A percentile compares a stretch with the other conserved stretches of the same genome.
Evolutionary conservation across 2,329 filamentous ascomycete species (phyloP).

Genomic region (Penicillium digitatum): DNA sequence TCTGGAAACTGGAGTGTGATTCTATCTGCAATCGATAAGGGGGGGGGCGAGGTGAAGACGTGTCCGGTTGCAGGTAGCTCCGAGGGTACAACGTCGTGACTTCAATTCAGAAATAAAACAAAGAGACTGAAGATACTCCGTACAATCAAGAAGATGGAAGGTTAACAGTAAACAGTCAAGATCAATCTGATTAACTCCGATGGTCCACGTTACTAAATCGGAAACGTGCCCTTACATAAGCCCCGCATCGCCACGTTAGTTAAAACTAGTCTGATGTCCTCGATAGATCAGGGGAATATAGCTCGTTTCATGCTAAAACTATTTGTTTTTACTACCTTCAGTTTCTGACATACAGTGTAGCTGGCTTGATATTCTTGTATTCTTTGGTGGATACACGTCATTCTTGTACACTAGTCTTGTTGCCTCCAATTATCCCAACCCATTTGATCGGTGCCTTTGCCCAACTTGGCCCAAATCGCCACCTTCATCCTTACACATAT

Average conservation of each 20-base stretch:
- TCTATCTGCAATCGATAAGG: constrained; percentile 35
- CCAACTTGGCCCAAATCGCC: constrained; percentile 14
- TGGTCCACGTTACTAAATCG: not conserved
- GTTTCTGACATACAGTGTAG: not conserved
- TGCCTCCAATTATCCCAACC: constrained; percentile 10
- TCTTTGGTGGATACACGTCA: constrained; percentile 16
- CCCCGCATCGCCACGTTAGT: constrained; percentile 8
- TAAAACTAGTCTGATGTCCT: not conserved
- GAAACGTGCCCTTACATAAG: constrained; percentile 5
- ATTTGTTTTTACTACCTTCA: not conserved
- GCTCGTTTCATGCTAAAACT: not conserved
- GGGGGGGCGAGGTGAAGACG: constrained; percentile 28
- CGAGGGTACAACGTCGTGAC: not conserved
- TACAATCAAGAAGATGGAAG: not conserved
- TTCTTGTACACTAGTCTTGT: constrained; percentile 18
- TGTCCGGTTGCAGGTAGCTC: constrained; percentile 20
- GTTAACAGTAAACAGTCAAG: not conserved
- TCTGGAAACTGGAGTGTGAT: constrained; percentile 10
- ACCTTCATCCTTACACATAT: constrained; percentile 8
- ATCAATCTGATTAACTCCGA: not conserved
- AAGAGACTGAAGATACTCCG: not conserved
- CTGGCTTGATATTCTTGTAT: not conserved
- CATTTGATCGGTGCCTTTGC: constrained; percentile 21
- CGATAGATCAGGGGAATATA: constrained; percentile 8
- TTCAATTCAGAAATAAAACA: not conserved